Evolutionary conservation across 805 yeast genomes (phyloP).

Genomic region (Tetrapisispora fleetii): DNA sequence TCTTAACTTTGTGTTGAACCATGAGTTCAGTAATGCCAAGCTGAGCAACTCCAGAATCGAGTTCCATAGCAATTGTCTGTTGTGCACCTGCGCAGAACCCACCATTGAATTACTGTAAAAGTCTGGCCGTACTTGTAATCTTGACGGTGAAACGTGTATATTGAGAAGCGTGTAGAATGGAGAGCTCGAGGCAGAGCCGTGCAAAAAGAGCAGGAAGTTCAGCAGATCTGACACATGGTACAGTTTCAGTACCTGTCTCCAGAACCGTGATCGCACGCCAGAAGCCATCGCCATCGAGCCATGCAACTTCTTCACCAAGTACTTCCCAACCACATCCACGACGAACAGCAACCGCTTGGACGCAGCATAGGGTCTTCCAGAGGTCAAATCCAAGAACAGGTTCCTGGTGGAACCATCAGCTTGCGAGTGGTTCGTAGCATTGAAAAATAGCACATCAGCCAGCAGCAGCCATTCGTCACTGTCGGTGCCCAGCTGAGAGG

Average conservation of each 20-base stretch:
- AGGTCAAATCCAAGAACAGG: background rate
- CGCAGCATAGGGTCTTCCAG: background rate
- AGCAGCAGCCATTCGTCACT: background rate
- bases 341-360: background rate
- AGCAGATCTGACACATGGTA: slow-evolving; percentile 5
- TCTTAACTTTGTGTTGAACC: background rate
- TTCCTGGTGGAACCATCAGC: background rate
- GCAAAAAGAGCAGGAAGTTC: slow-evolving; percentile 3
- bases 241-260: background rate
- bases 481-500: background rate
- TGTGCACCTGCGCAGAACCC: slow-evolving; percentile 7
- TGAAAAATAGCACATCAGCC: background rate
- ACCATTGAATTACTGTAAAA: background rate
- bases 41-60: slow-evolving; percentile 22
- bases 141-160: slow-evolving; percentile 1
- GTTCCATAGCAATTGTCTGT: slow-evolving; percentile 26
- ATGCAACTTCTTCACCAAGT: background rate
- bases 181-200: slow-evolving; percentile 7
- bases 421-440: background rate
- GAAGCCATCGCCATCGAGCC: background rate
- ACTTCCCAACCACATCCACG: background rate
- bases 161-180: slow-evolving; percentile 14
- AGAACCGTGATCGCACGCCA: background rate
- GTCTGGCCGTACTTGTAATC: background rate
- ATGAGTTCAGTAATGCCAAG: slow-evolving; percentile 10